Evolutionary conservation across 805 yeast species (phyloP).

Genomic region (Saccharomyces mikatae): DNA sequence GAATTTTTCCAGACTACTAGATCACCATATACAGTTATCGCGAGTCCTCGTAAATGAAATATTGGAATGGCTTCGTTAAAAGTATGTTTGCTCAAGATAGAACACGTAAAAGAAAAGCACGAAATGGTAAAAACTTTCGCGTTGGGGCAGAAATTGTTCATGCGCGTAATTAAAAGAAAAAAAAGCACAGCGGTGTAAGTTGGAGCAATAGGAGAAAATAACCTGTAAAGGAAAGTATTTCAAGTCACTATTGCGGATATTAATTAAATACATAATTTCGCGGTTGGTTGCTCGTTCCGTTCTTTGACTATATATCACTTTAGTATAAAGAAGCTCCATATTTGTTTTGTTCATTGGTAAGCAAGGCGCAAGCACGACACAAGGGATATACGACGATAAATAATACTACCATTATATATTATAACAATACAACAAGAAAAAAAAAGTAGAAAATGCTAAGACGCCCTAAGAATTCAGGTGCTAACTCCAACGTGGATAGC

Average conservation of each 20-base stretch:
- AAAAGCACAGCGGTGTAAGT: not conserved
- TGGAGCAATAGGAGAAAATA: not conserved
- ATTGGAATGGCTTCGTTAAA: not conserved
- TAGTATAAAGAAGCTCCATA: not conserved
- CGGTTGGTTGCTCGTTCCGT: not conserved
- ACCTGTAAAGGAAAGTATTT: not conserved
- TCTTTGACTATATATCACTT: not conserved
- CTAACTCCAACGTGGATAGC: not conserved
- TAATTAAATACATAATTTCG: not conserved
- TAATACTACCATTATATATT: not conserved
- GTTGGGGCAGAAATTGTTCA: not conserved
- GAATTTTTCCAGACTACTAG: not conserved
- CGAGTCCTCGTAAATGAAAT: not conserved
- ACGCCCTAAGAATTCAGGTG: conserved; percentile 8
- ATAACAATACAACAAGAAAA: not conserved
- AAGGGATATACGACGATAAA: not conserved
- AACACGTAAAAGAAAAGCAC: not conserved
- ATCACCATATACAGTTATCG: not conserved
- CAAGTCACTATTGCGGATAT: not conserved
- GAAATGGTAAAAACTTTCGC: not conserved
- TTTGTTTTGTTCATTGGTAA: not conserved
- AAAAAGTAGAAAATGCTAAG: conserved; percentile 8
- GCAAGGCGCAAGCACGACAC: not conserved
- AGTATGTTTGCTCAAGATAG: not conserved
- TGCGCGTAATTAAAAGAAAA: not conserved